Evolutionary conservation across 129 eudicot genomes (phyloP), one percentile per base, ranked within the genome.

Genomic region (Apium graveolens): DNA sequence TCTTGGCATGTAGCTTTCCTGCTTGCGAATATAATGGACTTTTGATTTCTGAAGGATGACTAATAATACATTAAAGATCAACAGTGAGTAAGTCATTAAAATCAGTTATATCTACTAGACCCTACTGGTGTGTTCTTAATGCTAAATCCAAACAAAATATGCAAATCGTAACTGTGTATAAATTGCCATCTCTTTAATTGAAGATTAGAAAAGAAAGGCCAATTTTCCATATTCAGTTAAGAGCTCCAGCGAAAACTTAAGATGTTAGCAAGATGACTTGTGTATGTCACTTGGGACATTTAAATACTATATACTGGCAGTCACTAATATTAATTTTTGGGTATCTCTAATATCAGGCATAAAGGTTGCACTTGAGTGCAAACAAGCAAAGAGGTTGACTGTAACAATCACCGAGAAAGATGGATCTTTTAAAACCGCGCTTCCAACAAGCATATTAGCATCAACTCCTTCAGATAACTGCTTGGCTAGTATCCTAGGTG

Each of bases 401-500:
- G 70, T 89, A 83, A 86, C 91, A 81, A 89, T 89, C 76, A 87
- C 97, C 27, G 76, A 82, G 34, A 77, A 82, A 78, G 85, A 89
- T 75, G 98, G 98, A 14, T 69, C 76, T 18, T 93, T 91, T 46
- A 79, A 86, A 77, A 78, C 87, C 9, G 75, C 85, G 21, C 86
- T 93, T 35, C 90, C 98, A 38, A 68, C 82, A 63, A 86, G 73
- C 79, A 70, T 37, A 14, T 31, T 35, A 37, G 45, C 44, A 16
- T 37, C 74, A 70, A 20, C 46, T 34, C 82, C 80, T 27, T 12
- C 86, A 24, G 2, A 29, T 6, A 60, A 87, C 78, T 93, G 98
- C 80, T 73, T 80, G 73, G 91, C 95, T 80, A 87, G 77, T 82
- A 86, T 93, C 76, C 70, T 91, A 78, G 98, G 97, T 37, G 97